These are phyloP conservation scores for Staphylotrichum tortipilum DNA, from an alignment of 495 filamentous ascomycete species.

Conservation along the genomic window DNA sequence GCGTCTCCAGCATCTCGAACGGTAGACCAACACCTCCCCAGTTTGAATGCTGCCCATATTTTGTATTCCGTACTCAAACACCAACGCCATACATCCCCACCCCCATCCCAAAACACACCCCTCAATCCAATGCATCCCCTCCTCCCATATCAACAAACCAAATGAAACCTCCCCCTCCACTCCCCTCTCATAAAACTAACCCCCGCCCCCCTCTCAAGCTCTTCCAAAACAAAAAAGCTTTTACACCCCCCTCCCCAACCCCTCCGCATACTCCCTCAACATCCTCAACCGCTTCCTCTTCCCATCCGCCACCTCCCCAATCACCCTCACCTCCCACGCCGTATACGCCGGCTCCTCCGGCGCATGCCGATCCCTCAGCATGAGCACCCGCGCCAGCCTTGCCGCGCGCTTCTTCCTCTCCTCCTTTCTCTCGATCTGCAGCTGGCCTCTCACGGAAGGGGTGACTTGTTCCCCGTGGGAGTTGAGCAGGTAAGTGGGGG, in stretches of 20 bases:
- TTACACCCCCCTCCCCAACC: background rate
- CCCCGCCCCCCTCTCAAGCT: background rate
- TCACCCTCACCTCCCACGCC: constrained; percentile 10
- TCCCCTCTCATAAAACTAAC: background rate
- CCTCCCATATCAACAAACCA: background rate
- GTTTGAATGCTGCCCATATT: too few relatives aligned
- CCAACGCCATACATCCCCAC: too few relatives aligned
- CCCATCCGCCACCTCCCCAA: background rate
- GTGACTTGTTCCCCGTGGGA: constrained; percentile 29
- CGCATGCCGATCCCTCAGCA: constrained; percentile 30
- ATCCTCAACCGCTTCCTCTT: constrained; percentile 14
- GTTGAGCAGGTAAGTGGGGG: constrained; percentile 31
- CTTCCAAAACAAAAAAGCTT: too few relatives aligned
- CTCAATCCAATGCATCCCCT: background rate
- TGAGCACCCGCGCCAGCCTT: constrained; percentile 22
- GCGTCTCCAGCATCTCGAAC: too few relatives aligned
- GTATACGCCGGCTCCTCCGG: constrained; percentile 33
- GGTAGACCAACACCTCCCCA: too few relatives aligned
- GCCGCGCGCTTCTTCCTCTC: constrained; percentile 26
- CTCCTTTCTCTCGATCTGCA: constrained; percentile 31
- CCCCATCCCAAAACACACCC: background rate
- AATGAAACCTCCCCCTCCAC: background rate
- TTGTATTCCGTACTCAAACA: too few relatives aligned
- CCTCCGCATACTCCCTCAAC: constrained; percentile 17
- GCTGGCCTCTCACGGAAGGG: constrained; percentile 29